A percentile compares a stretch with the other conserved stretches of the same genome.
phyloP scores from a whole-genome alignment of 2,329 filamentous ascomycete genomes.

The Ceratocystis colombiana region DNA sequence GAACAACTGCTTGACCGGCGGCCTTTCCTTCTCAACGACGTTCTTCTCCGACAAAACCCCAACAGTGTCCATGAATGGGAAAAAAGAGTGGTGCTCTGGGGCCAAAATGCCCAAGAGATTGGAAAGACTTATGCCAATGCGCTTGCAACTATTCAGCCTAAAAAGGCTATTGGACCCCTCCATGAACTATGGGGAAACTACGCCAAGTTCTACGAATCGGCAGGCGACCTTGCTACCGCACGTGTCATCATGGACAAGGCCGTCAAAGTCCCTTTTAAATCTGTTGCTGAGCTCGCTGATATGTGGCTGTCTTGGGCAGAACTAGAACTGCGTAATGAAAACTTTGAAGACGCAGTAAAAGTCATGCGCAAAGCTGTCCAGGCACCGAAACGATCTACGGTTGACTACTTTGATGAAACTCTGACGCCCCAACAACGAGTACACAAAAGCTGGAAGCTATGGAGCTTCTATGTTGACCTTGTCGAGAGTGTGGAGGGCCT shows the following conservation, averaged over 20 bases:
- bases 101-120: slow-evolving; percentile 80
- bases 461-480: slow-evolving; percentile 98
- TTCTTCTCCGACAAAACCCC: slow-evolving; percentile 86
- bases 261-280: slow-evolving; percentile 95
- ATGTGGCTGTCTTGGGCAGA: slow-evolving; percentile 99
- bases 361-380: slow-evolving; percentile 97
- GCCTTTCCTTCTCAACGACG: slow-evolving; percentile 93
- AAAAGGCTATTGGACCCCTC: slow-evolving; percentile 86
- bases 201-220: slow-evolving; percentile 90
- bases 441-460: slow-evolving; percentile 98
- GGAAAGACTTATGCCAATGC: slow-evolving; percentile 92
- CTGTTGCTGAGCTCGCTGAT: slow-evolving; percentile 89
- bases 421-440: slow-evolving; percentile 90
- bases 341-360: slow-evolving; percentile 85
- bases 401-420: slow-evolving; percentile 98
- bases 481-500: slow-evolving; percentile 88
- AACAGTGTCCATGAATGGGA: slow-evolving; percentile 96
- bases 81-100: slow-evolving; percentile 92
- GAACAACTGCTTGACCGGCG: slow-evolving; percentile 96
- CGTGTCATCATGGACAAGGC: slow-evolving; percentile 95
- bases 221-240: slow-evolving; percentile 72
- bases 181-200: slow-evolving; percentile 95
- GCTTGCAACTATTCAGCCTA: slow-evolving; percentile 84
- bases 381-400: slow-evolving; percentile 90
- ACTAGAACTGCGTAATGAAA: slow-evolving; percentile 91